Conservation (phyloP, 345 rosid species). For the Cochlearia excelsa region DNA sequence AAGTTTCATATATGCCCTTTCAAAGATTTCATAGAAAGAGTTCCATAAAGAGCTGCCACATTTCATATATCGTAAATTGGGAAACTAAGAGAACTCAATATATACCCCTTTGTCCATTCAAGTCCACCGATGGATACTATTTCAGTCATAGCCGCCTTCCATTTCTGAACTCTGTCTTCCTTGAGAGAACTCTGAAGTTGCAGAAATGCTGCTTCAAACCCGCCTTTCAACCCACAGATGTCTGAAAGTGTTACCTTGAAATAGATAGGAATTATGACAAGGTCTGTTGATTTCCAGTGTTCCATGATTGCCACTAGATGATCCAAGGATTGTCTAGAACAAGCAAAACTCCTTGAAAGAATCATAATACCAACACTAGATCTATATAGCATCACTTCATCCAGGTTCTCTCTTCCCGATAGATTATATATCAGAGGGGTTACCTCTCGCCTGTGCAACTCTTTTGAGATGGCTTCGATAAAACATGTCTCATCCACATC, state of each 20-base stretch:
- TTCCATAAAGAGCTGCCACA: neutral
- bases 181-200: neutral
- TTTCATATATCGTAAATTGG: neutral
- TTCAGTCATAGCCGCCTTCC: neutral
- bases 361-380: conserved; percentile 12
- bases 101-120: conserved; percentile 14
- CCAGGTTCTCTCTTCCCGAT: neutral
- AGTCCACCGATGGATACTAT: neutral
- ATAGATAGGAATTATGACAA: conserved; percentile 22
- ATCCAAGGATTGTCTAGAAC: conserved; percentile 1
- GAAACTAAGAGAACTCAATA: neutral
- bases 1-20: too few species aligned
- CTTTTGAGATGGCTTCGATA: neutral
- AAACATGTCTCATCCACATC: conserved; percentile 23
- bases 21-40: too few species aligned
- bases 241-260: neutral
- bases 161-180: conserved; percentile 11
- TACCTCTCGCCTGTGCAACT: conserved; percentile 4
- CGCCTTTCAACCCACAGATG: neutral
- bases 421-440: conserved; percentile 23
- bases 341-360: conserved; percentile 8
- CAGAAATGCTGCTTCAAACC: neutral
- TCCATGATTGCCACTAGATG: neutral
- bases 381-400: neutral
- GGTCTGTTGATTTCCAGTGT: neutral